phyloP scores from a whole-genome alignment of 805 yeast species.

The Saturnispora galanensis region DNA sequence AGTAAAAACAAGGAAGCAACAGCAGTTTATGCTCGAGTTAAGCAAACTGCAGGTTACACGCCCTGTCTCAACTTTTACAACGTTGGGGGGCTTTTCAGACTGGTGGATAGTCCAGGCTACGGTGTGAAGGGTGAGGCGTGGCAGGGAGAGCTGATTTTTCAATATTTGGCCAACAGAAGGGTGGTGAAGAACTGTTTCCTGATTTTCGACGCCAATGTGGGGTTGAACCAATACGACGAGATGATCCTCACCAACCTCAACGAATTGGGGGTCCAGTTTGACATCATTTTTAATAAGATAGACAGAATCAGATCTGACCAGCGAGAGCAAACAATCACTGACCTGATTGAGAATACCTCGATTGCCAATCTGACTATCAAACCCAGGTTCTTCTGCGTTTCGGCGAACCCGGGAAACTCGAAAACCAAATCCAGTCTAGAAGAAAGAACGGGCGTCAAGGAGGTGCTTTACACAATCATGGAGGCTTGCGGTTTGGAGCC shows the following conservation, averaged over 20 bases:
- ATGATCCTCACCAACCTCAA: conserved; percentile 40
- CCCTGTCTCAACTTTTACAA: conserved; percentile 64
- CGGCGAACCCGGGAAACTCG: conserved; percentile 34
- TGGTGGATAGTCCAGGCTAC: conserved; percentile 88
- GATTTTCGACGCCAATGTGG: conserved; percentile 50
- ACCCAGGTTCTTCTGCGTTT: conserved; percentile 40
- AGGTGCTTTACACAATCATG: conserved; percentile 40
- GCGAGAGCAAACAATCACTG: conserved; percentile 29
- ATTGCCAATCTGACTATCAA: conserved; percentile 33
- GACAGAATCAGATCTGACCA: conserved; percentile 39
- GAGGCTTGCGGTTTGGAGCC: conserved; percentile 39
- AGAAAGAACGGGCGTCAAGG: conserved; percentile 42
- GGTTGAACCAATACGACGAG: conserved; percentile 49
- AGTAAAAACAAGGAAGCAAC: conserved; percentile 25
- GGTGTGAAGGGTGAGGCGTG: conserved; percentile 55
- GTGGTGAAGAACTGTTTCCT: conserved; percentile 51
- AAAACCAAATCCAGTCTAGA: conserved; percentile 17
- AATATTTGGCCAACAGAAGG: conserved; percentile 47
- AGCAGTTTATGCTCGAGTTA: conserved; percentile 34
- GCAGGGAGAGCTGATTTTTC: conserved; percentile 64
- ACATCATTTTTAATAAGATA: conserved; percentile 66
- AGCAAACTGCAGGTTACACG: conserved; percentile 33
- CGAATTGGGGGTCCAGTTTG: conserved; percentile 55
- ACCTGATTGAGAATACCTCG: conserved; percentile 27
- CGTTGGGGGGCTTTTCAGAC: conserved; percentile 48